These are phyloP conservation scores for Paulownia fortunei DNA, from an alignment of 257 asterid species.

Conservation along the genomic window DNA sequence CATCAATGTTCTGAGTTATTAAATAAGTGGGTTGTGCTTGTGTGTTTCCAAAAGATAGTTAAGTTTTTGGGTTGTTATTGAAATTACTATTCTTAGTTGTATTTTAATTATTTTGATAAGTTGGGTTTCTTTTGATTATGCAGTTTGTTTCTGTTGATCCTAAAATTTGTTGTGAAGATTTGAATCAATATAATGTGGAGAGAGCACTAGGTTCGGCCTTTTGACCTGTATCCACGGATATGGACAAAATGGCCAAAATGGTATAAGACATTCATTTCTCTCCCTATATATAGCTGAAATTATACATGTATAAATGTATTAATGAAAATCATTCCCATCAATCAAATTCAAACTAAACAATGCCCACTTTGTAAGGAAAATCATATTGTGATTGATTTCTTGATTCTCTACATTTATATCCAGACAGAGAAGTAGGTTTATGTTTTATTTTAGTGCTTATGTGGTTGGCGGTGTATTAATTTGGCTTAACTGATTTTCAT, in stretches of 20 bases:
- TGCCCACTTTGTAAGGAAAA: not conserved
- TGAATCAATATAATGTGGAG: not conserved
- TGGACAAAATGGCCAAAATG: not conserved
- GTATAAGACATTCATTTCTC: not conserved
- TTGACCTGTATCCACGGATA: not conserved
- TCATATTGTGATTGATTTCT: not conserved
- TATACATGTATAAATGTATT: not conserved
- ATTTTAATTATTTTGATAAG: not conserved
- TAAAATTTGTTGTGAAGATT: not conserved
- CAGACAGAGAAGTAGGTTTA: not conserved
- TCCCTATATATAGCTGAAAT: not conserved
- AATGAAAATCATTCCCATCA: not conserved
- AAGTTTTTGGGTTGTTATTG: not conserved
- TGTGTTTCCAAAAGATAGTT: not conserved
- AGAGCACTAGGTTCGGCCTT: not conserved
- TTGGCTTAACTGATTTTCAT: not conserved
- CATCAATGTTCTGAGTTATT: not conserved
- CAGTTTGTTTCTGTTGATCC: not conserved
- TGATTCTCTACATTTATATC: not conserved
- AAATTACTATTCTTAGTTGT: too few species aligned
- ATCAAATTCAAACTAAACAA: not conserved
- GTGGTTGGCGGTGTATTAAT: not conserved
- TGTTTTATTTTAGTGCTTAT: not conserved
- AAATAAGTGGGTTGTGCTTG: not conserved
- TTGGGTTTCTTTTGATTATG: not conserved